Conservation (phyloP, 2,329 filamentous ascomycete species). For the Botrytis sinoallii region DNA sequence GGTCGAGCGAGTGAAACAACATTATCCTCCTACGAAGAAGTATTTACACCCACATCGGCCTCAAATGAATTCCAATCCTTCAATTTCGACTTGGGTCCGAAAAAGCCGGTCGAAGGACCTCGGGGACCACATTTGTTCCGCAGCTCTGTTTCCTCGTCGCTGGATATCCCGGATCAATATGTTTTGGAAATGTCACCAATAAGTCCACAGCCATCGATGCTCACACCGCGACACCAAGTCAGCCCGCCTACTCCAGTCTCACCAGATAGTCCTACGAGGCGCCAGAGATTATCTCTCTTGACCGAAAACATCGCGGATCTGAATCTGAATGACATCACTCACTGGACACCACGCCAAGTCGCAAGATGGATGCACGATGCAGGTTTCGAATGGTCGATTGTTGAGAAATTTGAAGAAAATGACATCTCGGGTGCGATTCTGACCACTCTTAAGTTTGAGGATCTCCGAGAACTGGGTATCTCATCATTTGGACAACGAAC, state of each 20-base stretch:
- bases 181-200: constrained; percentile 70
- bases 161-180: constrained; percentile 47
- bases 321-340: constrained; percentile 56
- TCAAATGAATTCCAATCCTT: constrained; percentile 56
- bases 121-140: constrained; percentile 85
- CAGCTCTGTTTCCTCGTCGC: constrained; percentile 58
- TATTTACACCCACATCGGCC: constrained; percentile 70
- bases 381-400: constrained; percentile 72
- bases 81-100: constrained; percentile 54
- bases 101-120: constrained; percentile 72
- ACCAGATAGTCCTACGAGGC: background rate
- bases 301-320: constrained; percentile 56
- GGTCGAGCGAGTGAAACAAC: constrained; percentile 78
- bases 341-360: constrained; percentile 74
- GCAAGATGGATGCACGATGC: constrained; percentile 83
- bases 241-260: constrained; percentile 22
- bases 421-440: constrained; percentile 88
- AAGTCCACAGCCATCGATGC: constrained; percentile 57
- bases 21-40: constrained; percentile 81
- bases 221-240: constrained; percentile 32
- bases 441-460: constrained; percentile 87
- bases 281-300: constrained; percentile 10
- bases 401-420: constrained; percentile 84
- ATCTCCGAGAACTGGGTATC: constrained; percentile 77
- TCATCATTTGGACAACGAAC: constrained; percentile 78